Evolutionary conservation across 2,329 filamentous ascomycete species (phyloP).

Genomic region (Cercospora janseana): DNA sequence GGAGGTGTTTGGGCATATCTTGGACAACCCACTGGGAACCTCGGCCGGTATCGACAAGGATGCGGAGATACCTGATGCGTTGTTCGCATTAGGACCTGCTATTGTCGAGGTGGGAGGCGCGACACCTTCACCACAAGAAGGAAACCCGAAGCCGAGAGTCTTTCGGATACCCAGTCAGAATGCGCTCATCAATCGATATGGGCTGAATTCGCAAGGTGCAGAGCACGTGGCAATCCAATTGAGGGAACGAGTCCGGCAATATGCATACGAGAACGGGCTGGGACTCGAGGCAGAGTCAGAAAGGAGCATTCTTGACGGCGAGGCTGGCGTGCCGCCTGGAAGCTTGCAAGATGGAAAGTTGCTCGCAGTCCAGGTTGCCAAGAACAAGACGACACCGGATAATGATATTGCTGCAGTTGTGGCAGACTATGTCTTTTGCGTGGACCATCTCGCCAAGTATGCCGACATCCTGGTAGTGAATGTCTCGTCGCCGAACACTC

Average conservation of each 20-base stretch:
- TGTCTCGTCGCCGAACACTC: constrained; percentile 94
- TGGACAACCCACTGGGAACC: constrained; percentile 87
- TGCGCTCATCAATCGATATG: constrained; percentile 92
- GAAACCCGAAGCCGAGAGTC: constrained; percentile 83
- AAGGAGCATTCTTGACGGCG: constrained; percentile 70
- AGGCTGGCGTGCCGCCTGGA: constrained; percentile 75
- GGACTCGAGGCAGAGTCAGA: constrained; percentile 63
- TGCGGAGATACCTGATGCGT: constrained; percentile 77
- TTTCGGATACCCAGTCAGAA: constrained; percentile 82
- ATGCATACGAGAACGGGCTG: constrained; percentile 68
- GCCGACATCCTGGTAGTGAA: constrained; percentile 98
- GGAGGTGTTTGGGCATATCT: constrained; percentile 70
- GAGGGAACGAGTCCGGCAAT: constrained; percentile 72
- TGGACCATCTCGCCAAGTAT: constrained; percentile 76
- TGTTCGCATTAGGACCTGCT: constrained; percentile 80
- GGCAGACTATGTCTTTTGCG: constrained; percentile 82
- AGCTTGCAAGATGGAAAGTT: constrained; percentile 72
- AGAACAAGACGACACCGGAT: constrained; percentile 92
- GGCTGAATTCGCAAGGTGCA: constrained; percentile 86
- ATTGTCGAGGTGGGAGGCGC: constrained; percentile 91
- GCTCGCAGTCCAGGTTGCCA: constrained; percentile 88
- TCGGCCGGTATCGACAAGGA: constrained; percentile 96
- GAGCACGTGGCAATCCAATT: constrained; percentile 80
- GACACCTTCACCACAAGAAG: constrained; percentile 81
- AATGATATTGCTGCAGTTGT: constrained; percentile 77